These are phyloP conservation scores for Aspergillus biplanus DNA, from an alignment of 495 filamentous ascomycete genomes.

Conservation along the genomic window DNA sequence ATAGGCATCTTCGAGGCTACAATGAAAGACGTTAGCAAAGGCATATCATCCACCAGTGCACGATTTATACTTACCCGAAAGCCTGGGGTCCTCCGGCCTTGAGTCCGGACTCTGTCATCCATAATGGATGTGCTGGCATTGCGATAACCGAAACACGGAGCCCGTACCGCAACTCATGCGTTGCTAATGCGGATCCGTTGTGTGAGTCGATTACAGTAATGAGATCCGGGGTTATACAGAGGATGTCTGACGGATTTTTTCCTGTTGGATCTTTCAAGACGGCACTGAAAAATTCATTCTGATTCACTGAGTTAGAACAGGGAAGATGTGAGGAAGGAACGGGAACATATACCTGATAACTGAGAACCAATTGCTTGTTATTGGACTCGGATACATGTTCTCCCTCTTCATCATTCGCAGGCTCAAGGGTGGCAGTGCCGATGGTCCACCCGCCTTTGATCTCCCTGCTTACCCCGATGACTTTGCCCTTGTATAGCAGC, in stretches of 20 bases:
- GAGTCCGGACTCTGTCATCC: neutral
- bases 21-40: neutral
- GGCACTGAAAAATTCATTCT: conserved; percentile 1
- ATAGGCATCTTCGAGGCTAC: neutral
- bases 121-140: neutral
- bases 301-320: neutral
- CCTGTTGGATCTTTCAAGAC: neutral
- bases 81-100: neutral
- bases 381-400: neutral
- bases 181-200: neutral
- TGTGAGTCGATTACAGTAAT: neutral
- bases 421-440: neutral
- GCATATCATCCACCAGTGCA: neutral
- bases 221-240: neutral
- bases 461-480: neutral
- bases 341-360: neutral
- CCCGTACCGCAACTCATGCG: neutral
- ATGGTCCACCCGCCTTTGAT: neutral
- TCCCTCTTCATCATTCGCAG: neutral
- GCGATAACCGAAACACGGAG: neutral
- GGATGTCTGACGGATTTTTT: neutral
- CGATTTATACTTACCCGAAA: neutral
- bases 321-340: neutral
- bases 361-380: neutral
- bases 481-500: neutral